Conservation (phyloP, 805 yeast species). For the Monosporozyma servazzii region DNA sequence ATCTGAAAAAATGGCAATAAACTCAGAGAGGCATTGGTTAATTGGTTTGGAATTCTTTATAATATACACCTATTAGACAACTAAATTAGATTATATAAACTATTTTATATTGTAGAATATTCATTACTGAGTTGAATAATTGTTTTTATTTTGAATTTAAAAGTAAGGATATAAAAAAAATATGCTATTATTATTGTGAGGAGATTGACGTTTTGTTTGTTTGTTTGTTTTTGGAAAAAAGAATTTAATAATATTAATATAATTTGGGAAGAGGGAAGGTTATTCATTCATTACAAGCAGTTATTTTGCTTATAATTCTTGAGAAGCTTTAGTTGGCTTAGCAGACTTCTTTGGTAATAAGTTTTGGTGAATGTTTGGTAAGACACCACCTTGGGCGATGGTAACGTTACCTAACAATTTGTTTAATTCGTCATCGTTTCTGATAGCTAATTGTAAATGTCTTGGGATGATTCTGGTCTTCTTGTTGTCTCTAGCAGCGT, state of each 20-base stretch:
- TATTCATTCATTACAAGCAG: neutral
- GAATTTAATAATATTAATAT: neutral
- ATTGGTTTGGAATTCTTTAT: neutral
- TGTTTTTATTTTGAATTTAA: neutral
- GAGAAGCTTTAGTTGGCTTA: conserved; percentile 53
- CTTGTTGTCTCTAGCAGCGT: conserved; percentile 98
- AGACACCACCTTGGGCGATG: conserved; percentile 98
- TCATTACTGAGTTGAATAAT: neutral
- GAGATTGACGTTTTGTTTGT: neutral
- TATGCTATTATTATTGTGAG: neutral
- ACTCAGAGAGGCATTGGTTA: no score
- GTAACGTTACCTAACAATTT: conserved; percentile 87
- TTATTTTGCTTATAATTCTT: conserved; percentile 47
- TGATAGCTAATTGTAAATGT: conserved; percentile 96
- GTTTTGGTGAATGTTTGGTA: conserved; percentile 93
- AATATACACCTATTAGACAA: conserved; percentile 1
- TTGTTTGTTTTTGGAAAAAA: neutral
- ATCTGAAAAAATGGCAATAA: no score
- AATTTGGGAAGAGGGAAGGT: neutral
- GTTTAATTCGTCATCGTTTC: conserved; percentile 98
- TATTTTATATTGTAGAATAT: neutral
- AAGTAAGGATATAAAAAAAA: neutral
- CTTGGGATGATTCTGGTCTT: conserved; percentile 98
- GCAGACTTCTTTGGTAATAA: conserved; percentile 75
- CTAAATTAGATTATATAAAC: neutral